Evolutionary conservation across 2,329 filamentous ascomycete species (phyloP).

Genomic region (Ophiocordyceps robertsii): DNA sequence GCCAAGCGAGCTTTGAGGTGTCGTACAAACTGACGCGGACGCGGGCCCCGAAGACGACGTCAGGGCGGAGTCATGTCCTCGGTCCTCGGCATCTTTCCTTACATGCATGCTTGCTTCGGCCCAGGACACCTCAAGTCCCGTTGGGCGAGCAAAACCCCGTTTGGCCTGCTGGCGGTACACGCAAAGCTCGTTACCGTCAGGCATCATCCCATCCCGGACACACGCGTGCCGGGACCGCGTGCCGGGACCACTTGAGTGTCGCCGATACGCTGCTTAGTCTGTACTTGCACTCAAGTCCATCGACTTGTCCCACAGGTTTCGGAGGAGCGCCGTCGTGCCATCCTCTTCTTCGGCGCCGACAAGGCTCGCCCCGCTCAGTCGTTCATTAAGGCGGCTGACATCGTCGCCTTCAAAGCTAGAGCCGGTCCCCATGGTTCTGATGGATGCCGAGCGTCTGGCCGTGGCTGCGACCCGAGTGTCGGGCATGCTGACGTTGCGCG

Average conservation of each 20-base stretch:
- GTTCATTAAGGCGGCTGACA: slow-evolving; percentile 23
- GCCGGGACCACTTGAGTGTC: background rate
- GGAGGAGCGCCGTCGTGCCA: slow-evolving; percentile 34
- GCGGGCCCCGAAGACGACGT: too few relatives aligned
- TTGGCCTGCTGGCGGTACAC: background rate
- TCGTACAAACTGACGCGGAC: too few relatives aligned
- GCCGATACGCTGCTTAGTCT: slow-evolving; percentile 5
- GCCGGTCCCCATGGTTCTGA: slow-evolving; percentile 22
- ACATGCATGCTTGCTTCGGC: too few relatives aligned
- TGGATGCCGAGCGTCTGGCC: slow-evolving; percentile 19
- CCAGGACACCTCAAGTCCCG: too few relatives aligned
- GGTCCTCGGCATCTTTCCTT: too few relatives aligned
- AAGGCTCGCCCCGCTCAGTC: slow-evolving; percentile 35
- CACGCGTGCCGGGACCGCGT: background rate
- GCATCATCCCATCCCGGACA: too few relatives aligned
- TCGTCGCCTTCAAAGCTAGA: slow-evolving; percentile 35
- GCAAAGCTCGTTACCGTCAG: background rate
- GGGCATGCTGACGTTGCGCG: slow-evolving; percentile 25
- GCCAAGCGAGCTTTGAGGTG: too few relatives aligned
- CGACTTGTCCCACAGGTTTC: slow-evolving; percentile 50
- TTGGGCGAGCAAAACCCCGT: too few relatives aligned
- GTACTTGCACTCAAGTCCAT: slow-evolving; percentile 41
- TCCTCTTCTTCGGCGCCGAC: slow-evolving; percentile 36
- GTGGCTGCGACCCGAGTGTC: slow-evolving; percentile 17
- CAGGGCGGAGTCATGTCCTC: too few relatives aligned